Evolutionary conservation across 495 filamentous ascomycete species (phyloP), one percentile per base, ranked within the genome.

Genomic region (Xylaria longipes): DNA sequence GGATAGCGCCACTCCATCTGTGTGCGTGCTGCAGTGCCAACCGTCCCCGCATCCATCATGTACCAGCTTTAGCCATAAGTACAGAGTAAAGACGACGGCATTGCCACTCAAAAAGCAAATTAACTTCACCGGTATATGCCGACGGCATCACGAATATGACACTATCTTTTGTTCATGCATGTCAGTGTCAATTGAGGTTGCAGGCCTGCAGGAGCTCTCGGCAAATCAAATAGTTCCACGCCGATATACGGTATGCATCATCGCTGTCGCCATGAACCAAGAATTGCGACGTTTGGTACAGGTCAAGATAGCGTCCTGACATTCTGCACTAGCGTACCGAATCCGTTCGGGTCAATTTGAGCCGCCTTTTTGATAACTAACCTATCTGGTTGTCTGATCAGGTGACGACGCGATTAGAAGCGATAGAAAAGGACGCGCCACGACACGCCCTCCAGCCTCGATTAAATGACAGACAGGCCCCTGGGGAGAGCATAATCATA

Each of bases 351-450:
- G 20, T 50, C 46, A 27, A 50, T 65, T 65, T 65, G 45, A 65
- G 63, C 63, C 63, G 63, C 63, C 45, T 65, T 35, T 65, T 35
- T 1, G 35, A 2, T 20, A 17, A 60, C 17, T n/a, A 20, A 39
- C 33, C 39, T 45, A 63, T 25, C 11, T 22, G 65, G n/a, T 50
- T 31, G n/a, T n/a, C 56, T 29, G 57, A 58, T 63, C 68, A 70
- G 43, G 57, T 70, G 68, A 70, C 25, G 57, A 70, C 68, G 68
- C 45, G 68, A 41, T 29, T 15, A n/a, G 57, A n/a, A 57, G 12
- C 9, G 29, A 25, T 15, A 5, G 17, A 39, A 14, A 29, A 17
- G 20, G 31, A 48, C 57, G 68, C 56, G 57, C 54, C 67, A 69
- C 25, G 39, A 22, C 37, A 58, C 67, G 67, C 54, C 64, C n/a